Percentiles rank a stretch among this genome's conserved stretches.
Evolutionary conservation across 768 basidiomycete species (phyloP).

Genomic region (Pilatotrama ljubarskyi): DNA sequence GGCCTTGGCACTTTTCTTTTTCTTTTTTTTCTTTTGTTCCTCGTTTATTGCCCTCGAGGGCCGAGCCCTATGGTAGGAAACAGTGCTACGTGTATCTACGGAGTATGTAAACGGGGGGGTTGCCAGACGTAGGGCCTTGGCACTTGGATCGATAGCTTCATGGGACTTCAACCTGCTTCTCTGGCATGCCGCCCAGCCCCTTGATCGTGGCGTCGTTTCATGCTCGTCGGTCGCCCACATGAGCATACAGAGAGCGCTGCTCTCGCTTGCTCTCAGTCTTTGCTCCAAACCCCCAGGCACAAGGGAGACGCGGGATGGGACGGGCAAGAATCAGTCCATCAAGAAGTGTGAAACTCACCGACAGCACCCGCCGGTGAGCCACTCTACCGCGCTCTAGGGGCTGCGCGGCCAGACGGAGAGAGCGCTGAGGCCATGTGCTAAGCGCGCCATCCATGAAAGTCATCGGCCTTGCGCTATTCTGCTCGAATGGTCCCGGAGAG

Average conservation of each 20-base stretch:
- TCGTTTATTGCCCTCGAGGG: too few relatives aligned
- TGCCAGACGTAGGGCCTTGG: too few relatives aligned
- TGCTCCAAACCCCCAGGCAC: neutral
- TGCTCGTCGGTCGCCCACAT: neutral
- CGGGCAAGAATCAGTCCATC: neutral
- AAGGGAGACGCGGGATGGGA: neutral
- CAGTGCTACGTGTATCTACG: too few relatives aligned
- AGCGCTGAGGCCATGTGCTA: neutral
- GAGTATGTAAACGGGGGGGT: too few relatives aligned
- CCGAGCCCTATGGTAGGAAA: too few relatives aligned
- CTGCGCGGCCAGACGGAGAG: too few relatives aligned
- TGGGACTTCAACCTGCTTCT: neutral
- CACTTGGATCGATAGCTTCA: too few relatives aligned
- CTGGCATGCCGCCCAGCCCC: neutral
- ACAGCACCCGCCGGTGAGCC: too few relatives aligned
- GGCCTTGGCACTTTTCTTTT: too few relatives aligned
- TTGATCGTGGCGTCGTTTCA: constrained; percentile 11
- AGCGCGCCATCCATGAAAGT: neutral
- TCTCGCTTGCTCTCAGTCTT: neutral
- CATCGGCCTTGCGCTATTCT: neutral
- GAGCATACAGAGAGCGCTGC: neutral
- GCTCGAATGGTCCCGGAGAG: neutral
- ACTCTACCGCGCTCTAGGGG: too few relatives aligned
- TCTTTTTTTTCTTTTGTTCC: too few relatives aligned
- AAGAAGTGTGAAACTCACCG: neutral